phyloP scores from a whole-genome alignment of 73 alveolate species.

The Blepharisma stoltei region DNA sequence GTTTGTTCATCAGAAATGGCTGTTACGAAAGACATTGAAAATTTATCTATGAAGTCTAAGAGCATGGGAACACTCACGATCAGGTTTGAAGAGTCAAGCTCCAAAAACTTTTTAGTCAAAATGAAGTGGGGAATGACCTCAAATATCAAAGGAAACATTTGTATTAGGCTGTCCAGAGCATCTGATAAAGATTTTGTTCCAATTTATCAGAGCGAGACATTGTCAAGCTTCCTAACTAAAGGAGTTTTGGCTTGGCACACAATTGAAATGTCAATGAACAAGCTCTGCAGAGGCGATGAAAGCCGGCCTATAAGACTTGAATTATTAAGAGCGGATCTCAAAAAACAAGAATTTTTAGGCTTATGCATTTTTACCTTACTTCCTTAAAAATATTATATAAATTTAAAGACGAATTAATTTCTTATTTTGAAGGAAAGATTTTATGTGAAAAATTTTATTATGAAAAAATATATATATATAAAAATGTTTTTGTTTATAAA shows the following conservation, averaged over 20 bases:
- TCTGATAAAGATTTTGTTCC: slow-evolving; percentile 32
- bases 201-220: slow-evolving; percentile 43
- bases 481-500: no score
- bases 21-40: slow-evolving; percentile 39
- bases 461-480: no score
- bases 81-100: slow-evolving; percentile 34
- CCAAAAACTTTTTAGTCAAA: slow-evolving; percentile 32
- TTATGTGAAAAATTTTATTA: no score
- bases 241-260: slow-evolving; percentile 31
- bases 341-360: no score
- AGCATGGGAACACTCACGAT: slow-evolving; percentile 34
- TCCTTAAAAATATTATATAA: no score
- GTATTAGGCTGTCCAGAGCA: slow-evolving; percentile 29
- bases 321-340: no score
- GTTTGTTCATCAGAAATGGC: slow-evolving; percentile 50
- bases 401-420: no score
- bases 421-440: no score
- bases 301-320: no score
- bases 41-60: slow-evolving; percentile 38
- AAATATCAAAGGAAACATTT: slow-evolving; percentile 12
- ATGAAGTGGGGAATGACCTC: slow-evolving; percentile 29
- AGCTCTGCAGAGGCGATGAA: no score
- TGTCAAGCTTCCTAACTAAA: slow-evolving; percentile 33
- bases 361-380: no score
- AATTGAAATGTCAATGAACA: no score